Evolutionary conservation across 768 basidiomycete genomes (phyloP), one percentile per base, ranked within the genome.

Genomic region (Termitomyces sp.): DNA sequence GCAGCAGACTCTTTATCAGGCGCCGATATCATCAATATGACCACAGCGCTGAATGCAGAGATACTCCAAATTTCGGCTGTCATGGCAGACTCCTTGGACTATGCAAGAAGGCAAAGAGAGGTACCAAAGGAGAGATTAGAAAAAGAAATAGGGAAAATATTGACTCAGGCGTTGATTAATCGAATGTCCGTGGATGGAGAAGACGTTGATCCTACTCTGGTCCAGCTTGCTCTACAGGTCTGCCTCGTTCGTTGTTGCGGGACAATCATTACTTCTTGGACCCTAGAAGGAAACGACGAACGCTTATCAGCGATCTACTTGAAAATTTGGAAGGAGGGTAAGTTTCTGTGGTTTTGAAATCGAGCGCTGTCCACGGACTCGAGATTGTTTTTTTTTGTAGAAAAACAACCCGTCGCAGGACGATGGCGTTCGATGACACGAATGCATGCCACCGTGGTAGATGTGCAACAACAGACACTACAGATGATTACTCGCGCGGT

Each of bases 21-120:
- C 22, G 64, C 64, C 44, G 66, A 67, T n/a, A 58, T 65, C 31
- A 61, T 65, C 33, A 34, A 20, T 9, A 63, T 69, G 59, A 66
- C 77, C 31, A 74, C 80, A 28, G 66, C 69, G 0, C 64, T 82
- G 57, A 82, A 83, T 60, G 66, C 69, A 24, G 81, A 83, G 61
- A 77, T 81, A 24, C 68, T 78, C 39, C 81, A 83, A 58, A 68
- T 70, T 13, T 65, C 75, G 3, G 77, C 79, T 26, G 70, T 75
- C 62, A 75, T 82, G 51, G 72, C 77, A 0, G 79, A 81, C 56
- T 59, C 60, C 5, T 65, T 70, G 61, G 22, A 51, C 3, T 58
- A 46, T 47, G 22, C 51, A 5, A n/a, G 24, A 41, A 20, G n/a
- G 18, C 37, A 7, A 20, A 22, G 28, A 59, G 26, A 46, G 15